These are phyloP conservation scores for Raddia guianensis DNA, from an alignment of 176 grass and related monocot species.

Conservation along the genomic window DNA sequence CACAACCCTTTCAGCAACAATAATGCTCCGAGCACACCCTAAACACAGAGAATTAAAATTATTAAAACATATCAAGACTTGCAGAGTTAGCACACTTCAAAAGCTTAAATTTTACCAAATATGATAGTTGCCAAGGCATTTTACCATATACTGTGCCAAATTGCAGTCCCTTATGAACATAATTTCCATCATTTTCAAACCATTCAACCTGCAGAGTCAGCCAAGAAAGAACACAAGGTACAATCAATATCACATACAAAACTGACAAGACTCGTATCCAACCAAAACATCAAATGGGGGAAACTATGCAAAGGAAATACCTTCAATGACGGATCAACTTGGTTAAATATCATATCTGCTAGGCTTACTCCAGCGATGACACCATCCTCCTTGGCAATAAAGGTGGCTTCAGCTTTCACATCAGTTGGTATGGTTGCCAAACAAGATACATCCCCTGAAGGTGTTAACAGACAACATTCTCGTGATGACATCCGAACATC, in stretches of 20 bases:
- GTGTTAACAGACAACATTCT: constrained; percentile 4
- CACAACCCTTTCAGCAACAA: constrained; percentile 89
- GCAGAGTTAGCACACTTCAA: background rate
- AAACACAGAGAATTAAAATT: constrained; percentile 27
- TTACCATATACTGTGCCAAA: constrained; percentile 97
- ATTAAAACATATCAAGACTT: background rate
- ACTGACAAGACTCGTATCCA: constrained; percentile 16
- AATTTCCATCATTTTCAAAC: constrained; percentile 75
- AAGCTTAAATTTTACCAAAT: background rate
- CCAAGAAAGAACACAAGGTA: constrained; percentile 12
- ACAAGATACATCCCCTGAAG: constrained; percentile 88
- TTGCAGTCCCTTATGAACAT: constrained; percentile 71
- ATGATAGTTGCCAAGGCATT: background rate
- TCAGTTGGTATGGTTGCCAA: constrained; percentile 85
- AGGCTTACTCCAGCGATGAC: constrained; percentile 82
- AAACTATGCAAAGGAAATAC: constrained; percentile 39
- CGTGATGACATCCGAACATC: background rate
- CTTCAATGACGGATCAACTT: constrained; percentile 82
- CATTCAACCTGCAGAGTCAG: constrained; percentile 69
- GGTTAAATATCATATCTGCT: constrained; percentile 92
- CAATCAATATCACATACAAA: background rate
- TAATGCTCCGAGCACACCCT: constrained; percentile 86
- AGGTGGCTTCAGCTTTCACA: constrained; percentile 84
- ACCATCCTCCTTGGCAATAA: constrained; percentile 89
- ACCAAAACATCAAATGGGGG: background rate